Evolutionary conservation across 2,329 filamentous ascomycete genomes (phyloP), one percentile per base, ranked within the genome.

Genomic region (Sporothrix euskadiensis): DNA sequence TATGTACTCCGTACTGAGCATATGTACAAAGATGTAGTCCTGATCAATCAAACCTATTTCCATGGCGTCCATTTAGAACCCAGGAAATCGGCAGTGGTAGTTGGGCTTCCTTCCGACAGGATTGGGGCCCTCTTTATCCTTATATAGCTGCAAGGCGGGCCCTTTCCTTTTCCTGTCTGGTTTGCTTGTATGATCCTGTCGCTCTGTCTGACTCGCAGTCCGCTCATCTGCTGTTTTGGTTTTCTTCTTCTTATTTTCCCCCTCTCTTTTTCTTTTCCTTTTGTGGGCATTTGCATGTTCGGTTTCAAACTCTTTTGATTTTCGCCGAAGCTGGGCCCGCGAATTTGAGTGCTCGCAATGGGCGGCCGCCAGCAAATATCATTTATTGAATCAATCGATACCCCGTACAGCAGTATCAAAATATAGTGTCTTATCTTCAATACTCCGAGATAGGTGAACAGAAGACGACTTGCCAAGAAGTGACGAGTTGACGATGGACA

Each of bases 391-490:
- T n/a, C 9, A 44, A 65, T 44, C 4, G 35, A 65, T 44, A 26
- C 26, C 26, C 26, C 26, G 26, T 26, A 49, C 44, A 49, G 35
- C 59, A 65, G 39, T 65, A 65, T 65, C n/a, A 35, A 65, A 26
- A 41, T 65, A 65, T n/a, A 63, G 59, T 63, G 59, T 19, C 59
- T 44, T 44, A 65, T 65, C n/a, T 65, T 10, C n/a, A 65, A 22
- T n/a, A 65, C 39, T 44, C 35, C 5, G 19, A 44, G 35, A 9
- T 26, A 26, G 19, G 44, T 44, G 26, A 22, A 35, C 26, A 65
- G n/a, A 41, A 41, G 22, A 30, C 52, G 30, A 5, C n/a, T 14
- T 2, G 59, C 39, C 35, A 65, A 26, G 35, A 65, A 65, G 59
- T 26, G 59, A 26, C 59, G 35, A n/a, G 30, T 32, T 59, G 56